Base-by-base conservation (phyloP, 805 yeast genomes). In the Maudiozyma serrabonitensis region DNA sequence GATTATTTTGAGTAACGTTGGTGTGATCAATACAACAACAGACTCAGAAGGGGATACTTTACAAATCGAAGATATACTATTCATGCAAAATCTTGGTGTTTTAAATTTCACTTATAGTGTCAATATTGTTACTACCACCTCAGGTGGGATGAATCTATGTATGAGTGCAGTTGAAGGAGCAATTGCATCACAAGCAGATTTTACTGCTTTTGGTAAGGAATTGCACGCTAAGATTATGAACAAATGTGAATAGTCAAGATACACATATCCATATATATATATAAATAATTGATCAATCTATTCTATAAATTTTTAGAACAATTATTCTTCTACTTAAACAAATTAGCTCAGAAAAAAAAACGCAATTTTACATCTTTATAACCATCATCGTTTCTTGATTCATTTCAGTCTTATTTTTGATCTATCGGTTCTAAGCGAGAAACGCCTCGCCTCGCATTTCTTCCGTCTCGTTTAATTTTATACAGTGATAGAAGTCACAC, bases 1-100 rank as follows among this genome's bases (percentile, higher is more conserved):
- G n/a, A 48, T 56, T 6, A 46, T 61, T 23, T 50, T 59, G 19
- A 61, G 66, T 52, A 61, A 61, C 45, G 48, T 54, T n/a, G 66
- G 66, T 12, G 51, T 46, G 28, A 50, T 53, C 43, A 42, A 41
- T n/a, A 41, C 43, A 8, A 39, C 42, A 8, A 23, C 26, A 11
- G 6, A 2, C 7, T 21, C 31, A n/a, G 32, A 41, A 25, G 39
- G 46, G 7, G 40, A 16, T 5, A 42, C 47, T 23, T 50, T 28
- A 37, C 45, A 47, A 23, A 37, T 58, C 12, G 46, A 40, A 16
- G 60, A 61, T 47, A 38, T 60, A 9, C 16, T 56, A 2, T 61
- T 61, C 43, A 47, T 58, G 26, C 66, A 61, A 46, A 44, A 57
- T n/a, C 52, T 56, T 2, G 60, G 60, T 9, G 58, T 51, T 6